A percentile compares a stretch with the other conserved stretches of the same genome.
These are phyloP conservation scores for Fusarium concolor DNA, from an alignment of 2,329 filamentous ascomycete genomes.

Conservation along the genomic window DNA sequence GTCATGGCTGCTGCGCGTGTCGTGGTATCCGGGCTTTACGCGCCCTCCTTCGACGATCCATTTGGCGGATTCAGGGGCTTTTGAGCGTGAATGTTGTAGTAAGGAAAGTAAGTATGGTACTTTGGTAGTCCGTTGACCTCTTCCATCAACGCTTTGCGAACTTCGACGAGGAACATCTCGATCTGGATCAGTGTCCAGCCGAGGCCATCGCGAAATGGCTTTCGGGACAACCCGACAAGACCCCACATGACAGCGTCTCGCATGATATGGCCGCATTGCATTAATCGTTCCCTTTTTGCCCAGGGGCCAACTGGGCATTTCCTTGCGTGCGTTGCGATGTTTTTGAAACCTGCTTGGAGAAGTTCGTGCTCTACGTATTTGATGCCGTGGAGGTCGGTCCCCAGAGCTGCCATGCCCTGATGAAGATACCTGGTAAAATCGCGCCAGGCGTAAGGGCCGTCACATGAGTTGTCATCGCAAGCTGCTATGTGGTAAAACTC, in stretches of 20 bases:
- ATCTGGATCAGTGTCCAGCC: slow-evolving; percentile 57
- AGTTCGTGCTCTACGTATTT: slow-evolving; percentile 52
- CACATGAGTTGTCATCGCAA: slow-evolving; percentile 60
- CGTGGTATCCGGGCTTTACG: background rate
- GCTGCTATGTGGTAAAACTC: slow-evolving; percentile 57
- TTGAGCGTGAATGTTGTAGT: slow-evolving; percentile 53
- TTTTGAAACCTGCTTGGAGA: slow-evolving; percentile 55
- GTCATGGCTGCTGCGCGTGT: slow-evolving; percentile 1
- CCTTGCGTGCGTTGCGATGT: slow-evolving; percentile 55
- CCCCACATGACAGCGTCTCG: slow-evolving; percentile 57
- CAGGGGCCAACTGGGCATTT: slow-evolving; percentile 63
- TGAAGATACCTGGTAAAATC: slow-evolving; percentile 59
- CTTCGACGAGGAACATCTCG: slow-evolving; percentile 58
- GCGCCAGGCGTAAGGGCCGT: slow-evolving; percentile 59
- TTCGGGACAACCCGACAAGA: slow-evolving; percentile 53
- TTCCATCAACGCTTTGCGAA: slow-evolving; percentile 54
- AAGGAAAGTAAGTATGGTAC: slow-evolving; percentile 56
- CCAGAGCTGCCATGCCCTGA: slow-evolving; percentile 56
- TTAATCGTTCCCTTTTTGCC: slow-evolving; percentile 57
- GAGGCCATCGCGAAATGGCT: slow-evolving; percentile 55
- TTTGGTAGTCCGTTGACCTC: slow-evolving; percentile 50
- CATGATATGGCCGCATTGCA: slow-evolving; percentile 60
- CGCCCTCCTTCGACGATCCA: background rate
- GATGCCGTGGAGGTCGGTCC: slow-evolving; percentile 58
- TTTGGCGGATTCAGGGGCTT: slow-evolving; percentile 48